Conservation (phyloP, 352 stramenopile genomes). For the Globisporangium carolinianum region DNA sequence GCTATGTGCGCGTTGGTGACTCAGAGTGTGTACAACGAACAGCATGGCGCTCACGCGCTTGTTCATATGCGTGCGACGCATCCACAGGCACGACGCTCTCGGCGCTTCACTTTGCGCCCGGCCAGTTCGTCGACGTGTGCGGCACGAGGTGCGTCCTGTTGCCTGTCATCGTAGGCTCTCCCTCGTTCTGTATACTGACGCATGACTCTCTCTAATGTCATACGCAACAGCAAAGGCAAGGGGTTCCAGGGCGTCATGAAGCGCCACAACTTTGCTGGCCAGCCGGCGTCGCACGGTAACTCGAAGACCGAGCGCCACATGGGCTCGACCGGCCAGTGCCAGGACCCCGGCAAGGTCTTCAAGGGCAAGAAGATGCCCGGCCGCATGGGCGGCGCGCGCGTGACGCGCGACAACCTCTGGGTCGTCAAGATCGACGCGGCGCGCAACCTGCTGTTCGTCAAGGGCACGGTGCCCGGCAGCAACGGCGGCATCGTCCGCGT, state of each 20-base stretch:
- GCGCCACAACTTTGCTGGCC: slow-evolving; percentile 95
- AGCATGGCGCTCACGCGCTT: not conserved
- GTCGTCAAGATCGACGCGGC: slow-evolving; percentile 89
- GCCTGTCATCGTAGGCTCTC: not conserved
- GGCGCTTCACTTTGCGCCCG: slow-evolving; percentile 96
- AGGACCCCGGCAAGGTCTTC: slow-evolving; percentile 97
- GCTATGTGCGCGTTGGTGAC: not conserved
- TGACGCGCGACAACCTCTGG: slow-evolving; percentile 96
- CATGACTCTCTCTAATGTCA: not conserved
- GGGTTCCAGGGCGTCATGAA: slow-evolving; percentile 97
- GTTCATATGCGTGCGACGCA: not conserved
- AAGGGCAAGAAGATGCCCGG: slow-evolving; percentile 99
- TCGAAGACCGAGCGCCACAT: slow-evolving; percentile 95
- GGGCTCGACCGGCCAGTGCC: slow-evolving; percentile 96
- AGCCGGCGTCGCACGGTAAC: slow-evolving; percentile 96
- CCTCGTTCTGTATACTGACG: not conserved
- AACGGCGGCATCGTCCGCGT: slow-evolving; percentile 83
- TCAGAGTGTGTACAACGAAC: not conserved
- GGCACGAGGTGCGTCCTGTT: slow-evolving; percentile 66
- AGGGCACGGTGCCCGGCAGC: slow-evolving; percentile 89
- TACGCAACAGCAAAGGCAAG: slow-evolving; percentile 61
- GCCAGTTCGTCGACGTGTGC: slow-evolving; percentile 97
- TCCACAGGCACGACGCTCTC: slow-evolving; percentile 79
- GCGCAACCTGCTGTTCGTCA: slow-evolving; percentile 92
- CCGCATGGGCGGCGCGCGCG: slow-evolving; percentile 91